These are phyloP conservation scores for Leccinum longicurvipes DNA, from an alignment of 768 basidiomycete species.

Conservation along the genomic window DNA sequence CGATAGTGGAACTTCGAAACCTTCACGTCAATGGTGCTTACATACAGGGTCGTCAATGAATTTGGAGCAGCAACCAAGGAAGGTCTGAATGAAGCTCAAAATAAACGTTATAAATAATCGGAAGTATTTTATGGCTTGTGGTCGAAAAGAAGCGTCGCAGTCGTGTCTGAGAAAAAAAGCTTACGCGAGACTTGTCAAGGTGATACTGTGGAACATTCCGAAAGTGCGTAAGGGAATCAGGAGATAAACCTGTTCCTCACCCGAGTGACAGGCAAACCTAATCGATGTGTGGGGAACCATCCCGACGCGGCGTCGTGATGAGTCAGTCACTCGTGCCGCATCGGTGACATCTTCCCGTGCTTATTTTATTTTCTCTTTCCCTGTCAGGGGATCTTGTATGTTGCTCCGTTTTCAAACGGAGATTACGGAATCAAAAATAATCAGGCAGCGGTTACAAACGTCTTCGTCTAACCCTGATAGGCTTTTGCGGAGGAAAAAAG, in stretches of 20 bases:
- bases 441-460: slow-evolving; percentile 24
- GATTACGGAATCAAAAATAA: slow-evolving; percentile 32
- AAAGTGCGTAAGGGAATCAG: slow-evolving; percentile 3
- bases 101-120: no score
- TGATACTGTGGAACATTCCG: slow-evolving; percentile 1
- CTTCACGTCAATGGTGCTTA: slow-evolving; percentile 5
- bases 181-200: slow-evolving; percentile 6
- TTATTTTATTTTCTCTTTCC: slow-evolving; percentile 12
- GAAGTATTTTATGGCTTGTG: neutral
- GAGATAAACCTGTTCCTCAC: neutral
- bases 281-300: slow-evolving; percentile 12
- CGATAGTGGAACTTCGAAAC: slow-evolving; percentile 21
- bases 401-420: slow-evolving; percentile 24
- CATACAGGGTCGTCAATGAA: slow-evolving; percentile 23
- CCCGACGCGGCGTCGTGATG: slow-evolving; percentile 3
- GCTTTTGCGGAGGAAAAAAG: slow-evolving; percentile 30
- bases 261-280: slow-evolving; percentile 6
- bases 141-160: neutral
- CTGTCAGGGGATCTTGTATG: neutral
- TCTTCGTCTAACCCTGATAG: slow-evolving; percentile 29
- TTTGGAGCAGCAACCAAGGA: slow-evolving; percentile 6
- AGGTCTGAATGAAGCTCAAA: slow-evolving; percentile 11
- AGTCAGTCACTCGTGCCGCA: neutral
- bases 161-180: neutral
- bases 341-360: slow-evolving; percentile 9